Evolutionary conservation across 169 alveolate species (phyloP), one percentile per base, ranked within the genome.

Genomic region (Cryptosporidium andersoni): DNA sequence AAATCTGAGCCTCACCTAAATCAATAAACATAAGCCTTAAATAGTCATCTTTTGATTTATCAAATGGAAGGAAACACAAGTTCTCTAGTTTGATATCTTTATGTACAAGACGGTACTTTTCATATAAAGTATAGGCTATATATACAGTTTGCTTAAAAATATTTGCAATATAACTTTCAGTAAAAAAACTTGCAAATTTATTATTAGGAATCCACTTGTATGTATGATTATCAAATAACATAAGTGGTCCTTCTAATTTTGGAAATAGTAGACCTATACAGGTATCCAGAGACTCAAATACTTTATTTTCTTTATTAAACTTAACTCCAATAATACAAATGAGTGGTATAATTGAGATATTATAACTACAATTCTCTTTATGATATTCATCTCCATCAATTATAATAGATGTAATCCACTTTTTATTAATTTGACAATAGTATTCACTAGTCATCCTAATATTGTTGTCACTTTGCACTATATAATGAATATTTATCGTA

Each of bases 31-130:
- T 25, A 8, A 68, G 85, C 34, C 16, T 16, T 36, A 56, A n/a
- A 6, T 16, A 43, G 43, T 48, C 66, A 5, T 47, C 11, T 42
- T 55, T 11, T 58, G 40, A 34, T 16, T 51, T 4, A 25, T 51
- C 39, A 9, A 14, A 48, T 5, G 7, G 37, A 25, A 63, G 55
- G 25, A 25, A 25, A 39, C 85, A 74, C 39, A 74, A 58, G 25
- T 74, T 74, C 43, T 74, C 85, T 16, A 74, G 55, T 51, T 74
- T 74, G 11, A 74, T 74, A 45, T 74, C 85, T 14, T 74, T 74
- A 34, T 74, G 85, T 8, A 74, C 85, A 74, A 74, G 55, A 45
- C 60, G 55, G 34, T 58, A 42, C 48, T 74, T 64, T 2, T 42
- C 51, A 2, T 43, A 74, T 2, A 74, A 42, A 36, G 45, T 43